Percentiles rank a stretch among this genome's conserved stretches.
Evolutionary conservation across 192 early-diverging fungal species (phyloP).

Genomic region (Obelidium mucronatum): DNA sequence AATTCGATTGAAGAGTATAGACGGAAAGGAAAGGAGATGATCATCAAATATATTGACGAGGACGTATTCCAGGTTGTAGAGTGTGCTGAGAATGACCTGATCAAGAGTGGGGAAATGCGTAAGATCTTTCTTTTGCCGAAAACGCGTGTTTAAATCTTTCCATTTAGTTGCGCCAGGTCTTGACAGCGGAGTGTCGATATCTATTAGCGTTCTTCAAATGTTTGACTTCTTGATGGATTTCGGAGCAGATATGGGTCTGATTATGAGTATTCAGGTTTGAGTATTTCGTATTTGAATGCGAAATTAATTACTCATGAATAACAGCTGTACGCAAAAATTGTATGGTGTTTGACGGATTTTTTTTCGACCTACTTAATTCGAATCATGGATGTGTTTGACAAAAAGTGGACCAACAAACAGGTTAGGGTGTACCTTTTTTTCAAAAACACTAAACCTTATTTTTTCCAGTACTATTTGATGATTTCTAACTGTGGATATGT

Average conservation of each 20-base stretch:
- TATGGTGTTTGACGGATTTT: conserved; percentile 67
- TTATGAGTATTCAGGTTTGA: conserved; percentile 71
- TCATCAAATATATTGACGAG: conserved; percentile 70
- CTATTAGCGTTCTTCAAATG: conserved; percentile 71
- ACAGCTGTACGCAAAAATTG: conserved; percentile 76
- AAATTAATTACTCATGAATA: not conserved
- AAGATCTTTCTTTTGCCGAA: not conserved
- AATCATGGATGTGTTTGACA: conserved; percentile 59
- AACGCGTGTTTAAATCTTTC: not conserved
- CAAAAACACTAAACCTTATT: no score
- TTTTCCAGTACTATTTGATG: conserved; percentile 53
- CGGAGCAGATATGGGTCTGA: conserved; percentile 72
- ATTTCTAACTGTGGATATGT: conserved; percentile 60
- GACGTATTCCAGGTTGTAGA: conserved; percentile 65
- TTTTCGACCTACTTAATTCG: conserved; percentile 69
- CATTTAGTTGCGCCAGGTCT: not conserved
- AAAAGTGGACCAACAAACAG: conserved; percentile 48
- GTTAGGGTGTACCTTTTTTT: no score
- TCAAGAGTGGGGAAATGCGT: conserved; percentile 9
- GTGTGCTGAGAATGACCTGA: not conserved
- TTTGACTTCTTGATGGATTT: conserved; percentile 75
- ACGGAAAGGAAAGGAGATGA: conserved; percentile 61
- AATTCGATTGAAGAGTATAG: conserved; percentile 76
- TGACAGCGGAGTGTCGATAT: conserved; percentile 39
- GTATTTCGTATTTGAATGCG: not conserved